Evolutionary conservation across 805 yeast genomes (phyloP), one percentile per base, ranked within the genome.

Genomic region (Saccharomycopsis olivae): DNA sequence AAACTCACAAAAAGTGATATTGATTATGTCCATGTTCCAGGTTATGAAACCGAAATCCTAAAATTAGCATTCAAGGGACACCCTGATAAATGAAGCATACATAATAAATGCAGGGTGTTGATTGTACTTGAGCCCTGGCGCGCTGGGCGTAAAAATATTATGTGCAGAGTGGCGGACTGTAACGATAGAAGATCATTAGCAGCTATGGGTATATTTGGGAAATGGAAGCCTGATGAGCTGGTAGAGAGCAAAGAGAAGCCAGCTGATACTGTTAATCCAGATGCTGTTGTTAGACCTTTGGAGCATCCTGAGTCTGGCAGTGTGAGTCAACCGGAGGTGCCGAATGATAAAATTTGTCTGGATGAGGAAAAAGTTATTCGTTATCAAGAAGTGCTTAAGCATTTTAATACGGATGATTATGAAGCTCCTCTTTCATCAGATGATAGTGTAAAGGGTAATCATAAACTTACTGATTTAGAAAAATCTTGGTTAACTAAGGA

Each of bases 401-500:
- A 84, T 58, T 83, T 86, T 56, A 68, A 66, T 44, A n/a, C n/a
- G n/a, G n/a, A n/a, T n/a, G 25, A 23, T 23, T 23, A 23, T 23
- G 6, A 8, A 8, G 25, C 25, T 23, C 10, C 6, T 8, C 6
- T 23, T 23, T 8, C 10, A 8, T 8, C 25, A 23, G n/a, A 14
- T 29, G 44, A 50, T 38, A 59, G 62, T 16, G 62, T 64, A 34
- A 69, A 69, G 38, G 58, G 56, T 40, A n/a, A n/a, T n/a, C n/a
- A n/a, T n/a, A 56, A 61, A 24, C 53, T 68, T 33, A 56, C 55
- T 41, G 58, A 14, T 16, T 62, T 63, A 33, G 98, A 92, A 58
- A 81, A 76, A 57, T 79, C 95, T 0, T 92, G 98, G 98, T 65
- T 92, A 41, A 83, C 96, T 2, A 71, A 81, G 51, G 98, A 92